Percentiles rank a stretch among this genome's conserved stretches.
Evolutionary conservation across 495 filamentous ascomycete genomes (phyloP).

Genomic region (Haplographium delicatum): DNA sequence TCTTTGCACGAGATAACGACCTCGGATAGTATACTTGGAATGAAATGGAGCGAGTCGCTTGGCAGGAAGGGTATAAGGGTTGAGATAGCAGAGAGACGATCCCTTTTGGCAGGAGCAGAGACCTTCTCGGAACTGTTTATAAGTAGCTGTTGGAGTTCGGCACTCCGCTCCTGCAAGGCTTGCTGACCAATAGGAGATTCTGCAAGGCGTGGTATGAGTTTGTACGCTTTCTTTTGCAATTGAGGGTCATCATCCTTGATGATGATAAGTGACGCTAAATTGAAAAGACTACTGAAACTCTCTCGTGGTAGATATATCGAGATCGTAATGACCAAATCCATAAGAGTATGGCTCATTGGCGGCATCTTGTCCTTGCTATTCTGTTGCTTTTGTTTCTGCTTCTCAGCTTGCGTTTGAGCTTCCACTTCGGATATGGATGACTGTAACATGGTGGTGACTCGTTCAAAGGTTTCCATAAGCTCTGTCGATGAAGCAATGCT

Average conservation of each 20-base stretch:
- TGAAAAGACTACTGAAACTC: constrained; percentile 75
- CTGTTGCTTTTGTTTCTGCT: constrained; percentile 56
- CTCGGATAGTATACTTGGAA: constrained; percentile 84
- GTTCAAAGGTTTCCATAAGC: constrained; percentile 78
- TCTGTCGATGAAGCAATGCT: constrained; percentile 75
- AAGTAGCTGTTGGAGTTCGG: constrained; percentile 73
- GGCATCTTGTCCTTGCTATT: constrained; percentile 66
- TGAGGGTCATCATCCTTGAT: constrained; percentile 76
- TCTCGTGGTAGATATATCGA: constrained; percentile 84
- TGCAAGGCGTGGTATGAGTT: constrained; percentile 84
- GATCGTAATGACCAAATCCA: constrained; percentile 93
- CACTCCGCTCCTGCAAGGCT: constrained; percentile 65
- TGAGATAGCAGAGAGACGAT: constrained; percentile 77
- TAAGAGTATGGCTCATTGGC: constrained; percentile 88
- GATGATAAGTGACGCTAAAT: constrained; percentile 74
- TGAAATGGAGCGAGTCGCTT: constrained; percentile 75
- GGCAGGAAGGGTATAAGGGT: constrained; percentile 74
- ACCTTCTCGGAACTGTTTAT: constrained; percentile 73
- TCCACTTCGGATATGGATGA: constrained; percentile 59
- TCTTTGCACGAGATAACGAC: constrained; percentile 94
- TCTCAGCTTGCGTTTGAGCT: constrained; percentile 43
- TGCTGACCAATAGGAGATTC: constrained; percentile 66
- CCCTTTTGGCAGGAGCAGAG: constrained; percentile 73
- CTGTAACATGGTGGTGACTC: constrained; percentile 79
- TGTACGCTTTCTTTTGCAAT: constrained; percentile 99